Evolutionary conservation across 2,329 filamentous ascomycete species (phyloP), one percentile per base, ranked within the genome.

Genomic region (Curvularia spicifera): DNA sequence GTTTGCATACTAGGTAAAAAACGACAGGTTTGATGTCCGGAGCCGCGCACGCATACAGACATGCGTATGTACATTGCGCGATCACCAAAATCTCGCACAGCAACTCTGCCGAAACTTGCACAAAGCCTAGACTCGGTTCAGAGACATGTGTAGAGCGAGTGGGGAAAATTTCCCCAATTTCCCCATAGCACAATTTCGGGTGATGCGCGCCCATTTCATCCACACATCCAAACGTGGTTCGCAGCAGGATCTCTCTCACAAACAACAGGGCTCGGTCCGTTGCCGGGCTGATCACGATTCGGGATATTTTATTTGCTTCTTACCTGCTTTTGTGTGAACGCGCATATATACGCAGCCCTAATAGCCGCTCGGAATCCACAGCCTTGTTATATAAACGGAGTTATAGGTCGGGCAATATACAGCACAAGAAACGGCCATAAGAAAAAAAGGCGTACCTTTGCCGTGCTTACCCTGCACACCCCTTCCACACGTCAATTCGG

Each of bases 221-320:
- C 33, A 24, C 22, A 26, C 40, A 9, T 12, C 29, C 35, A 37
- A 18, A 37, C 18, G 35, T 18, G 35, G 35, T 37, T 37, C 35
- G 35, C 35, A 18, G 5, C 15, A n/a, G 13, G 33, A 35, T 35
- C 33, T 8, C 35, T 6, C 33, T 26, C 9, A 31, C 29, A 31
- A 2, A 31, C 29, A 31, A 3, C 8, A 42, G 53, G 53, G 42
- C 50, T 57, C 55, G 55, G 55, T 57, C 55, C 55, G 55, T 57
- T 48, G 35, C 55, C 55, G 55, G 55, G 49, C 43, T 53, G 43
- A 53, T 51, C 46, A 44, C n/a, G 31, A 31, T 31, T 31, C 40
- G 26, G 33, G 20, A n/a, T 18, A 18, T 37, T n/a, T 8, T 18
- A 18, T 37, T 37, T 37, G 35, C 13, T 37, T 37, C 2, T 5